Percentiles rank a stretch among this genome's conserved stretches.
These are phyloP conservation scores for Quercus alba DNA, from an alignment of 306 rosid genomes.

Conservation along the genomic window DNA sequence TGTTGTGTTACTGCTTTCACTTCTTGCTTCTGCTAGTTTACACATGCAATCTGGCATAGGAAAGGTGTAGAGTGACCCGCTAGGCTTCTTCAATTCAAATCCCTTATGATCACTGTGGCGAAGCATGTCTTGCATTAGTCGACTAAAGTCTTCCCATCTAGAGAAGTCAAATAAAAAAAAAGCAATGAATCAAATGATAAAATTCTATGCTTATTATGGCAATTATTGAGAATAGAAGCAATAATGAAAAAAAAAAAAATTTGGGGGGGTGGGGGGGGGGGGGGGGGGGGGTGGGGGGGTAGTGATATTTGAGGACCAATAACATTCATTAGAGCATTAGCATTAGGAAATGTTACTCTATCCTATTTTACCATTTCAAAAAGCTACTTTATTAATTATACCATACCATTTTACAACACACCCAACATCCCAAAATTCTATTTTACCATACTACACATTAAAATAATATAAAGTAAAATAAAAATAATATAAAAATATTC, in stretches of 20 bases:
- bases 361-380: too few species aligned
- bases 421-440: too few species aligned
- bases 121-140: constrained; percentile 82
- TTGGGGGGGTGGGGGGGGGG: too few species aligned
- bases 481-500: too few species aligned
- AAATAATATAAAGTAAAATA: too few species aligned
- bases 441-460: too few species aligned
- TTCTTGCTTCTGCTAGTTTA: constrained; percentile 45
- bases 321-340: not conserved
- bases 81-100: constrained; percentile 64
- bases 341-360: too few species aligned
- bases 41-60: constrained; percentile 99
- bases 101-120: constrained; percentile 77
- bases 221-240: not conserved
- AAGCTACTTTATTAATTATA: too few species aligned
- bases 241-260: too few species aligned
- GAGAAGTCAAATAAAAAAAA: not conserved
- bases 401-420: too few species aligned
- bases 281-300: not conserved
- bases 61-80: constrained; percentile 76
- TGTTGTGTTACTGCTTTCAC: constrained; percentile 23
- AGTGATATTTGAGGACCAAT: not conserved
- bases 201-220: not conserved
- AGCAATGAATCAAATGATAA: not conserved
- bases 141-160: constrained; percentile 73